phyloP scores from a whole-genome alignment of 2,329 filamentous ascomycete genomes.

The Lachnellula cervina region DNA sequence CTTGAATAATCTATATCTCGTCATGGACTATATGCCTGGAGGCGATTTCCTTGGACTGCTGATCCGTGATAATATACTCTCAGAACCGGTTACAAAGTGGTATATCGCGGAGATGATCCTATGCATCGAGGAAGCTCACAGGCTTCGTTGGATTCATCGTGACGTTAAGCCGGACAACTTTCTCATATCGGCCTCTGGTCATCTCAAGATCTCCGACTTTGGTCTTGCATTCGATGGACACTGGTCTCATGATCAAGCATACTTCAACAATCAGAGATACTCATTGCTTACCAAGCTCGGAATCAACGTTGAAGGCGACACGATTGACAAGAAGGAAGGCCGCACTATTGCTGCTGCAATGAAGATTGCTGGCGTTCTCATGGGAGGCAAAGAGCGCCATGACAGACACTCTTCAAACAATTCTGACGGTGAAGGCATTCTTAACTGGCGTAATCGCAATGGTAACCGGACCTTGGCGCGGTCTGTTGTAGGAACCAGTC shows the following conservation, averaged over 20 bases:
- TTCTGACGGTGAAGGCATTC: constrained; percentile 43
- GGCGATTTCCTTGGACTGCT: constrained; percentile 88
- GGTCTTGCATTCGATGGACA: constrained; percentile 92
- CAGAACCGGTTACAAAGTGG: constrained; percentile 73
- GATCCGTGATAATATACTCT: constrained; percentile 77
- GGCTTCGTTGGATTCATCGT: constrained; percentile 84
- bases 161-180: constrained; percentile 99
- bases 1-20: constrained; percentile 74
- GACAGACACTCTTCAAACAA: constrained; percentile 31
- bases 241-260: constrained; percentile 86
- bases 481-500: constrained; percentile 89
- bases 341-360: constrained; percentile 36
- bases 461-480: constrained; percentile 69
- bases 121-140: constrained; percentile 55
- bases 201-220: constrained; percentile 95
- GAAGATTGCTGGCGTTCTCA: constrained; percentile 37
- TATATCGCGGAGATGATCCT: constrained; percentile 96
- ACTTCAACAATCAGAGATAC: constrained; percentile 80
- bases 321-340: constrained; percentile 59
- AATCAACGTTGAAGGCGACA: constrained; percentile 69
- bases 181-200: constrained; percentile 78
- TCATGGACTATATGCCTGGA: constrained; percentile 98
- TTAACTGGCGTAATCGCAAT: constrained; percentile 65
- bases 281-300: constrained; percentile 71
- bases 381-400: constrained; percentile 35